These are phyloP conservation scores for Chaetomiaceae sp. DNA, from an alignment of 2,329 filamentous ascomycete genomes.

Conservation along the genomic window DNA sequence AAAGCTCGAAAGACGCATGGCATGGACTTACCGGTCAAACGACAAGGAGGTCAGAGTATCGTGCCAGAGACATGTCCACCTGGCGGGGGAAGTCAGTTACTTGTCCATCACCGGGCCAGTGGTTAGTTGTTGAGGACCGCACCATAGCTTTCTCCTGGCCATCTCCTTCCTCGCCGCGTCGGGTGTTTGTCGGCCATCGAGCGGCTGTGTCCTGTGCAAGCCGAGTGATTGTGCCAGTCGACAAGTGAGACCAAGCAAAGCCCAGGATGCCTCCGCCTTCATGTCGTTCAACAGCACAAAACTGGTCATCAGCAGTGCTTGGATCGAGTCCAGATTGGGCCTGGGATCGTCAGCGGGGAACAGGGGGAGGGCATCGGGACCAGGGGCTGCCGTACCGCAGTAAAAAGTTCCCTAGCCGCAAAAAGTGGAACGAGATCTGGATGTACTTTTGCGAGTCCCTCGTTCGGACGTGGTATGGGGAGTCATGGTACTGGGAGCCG, in stretches of 20 bases:
- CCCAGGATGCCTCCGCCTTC: slow-evolving; percentile 66
- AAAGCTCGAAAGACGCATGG: not conserved
- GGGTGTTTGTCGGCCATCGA: slow-evolving; percentile 43
- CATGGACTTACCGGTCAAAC: slow-evolving; percentile 51
- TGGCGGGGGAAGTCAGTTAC: slow-evolving; percentile 27
- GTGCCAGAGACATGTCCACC: slow-evolving; percentile 63
- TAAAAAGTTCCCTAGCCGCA: slow-evolving; percentile 59
- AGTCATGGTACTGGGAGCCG: slow-evolving; percentile 62
- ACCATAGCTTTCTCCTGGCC: slow-evolving; percentile 54
- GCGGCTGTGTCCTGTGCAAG: slow-evolving; percentile 46
- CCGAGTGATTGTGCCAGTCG: slow-evolving; percentile 62
- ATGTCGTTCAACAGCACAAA: slow-evolving; percentile 64
- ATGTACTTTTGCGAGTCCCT: slow-evolving; percentile 57
- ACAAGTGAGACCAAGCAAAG: slow-evolving; percentile 58
- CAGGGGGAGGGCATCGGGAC: too few relatives aligned
- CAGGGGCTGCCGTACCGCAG: slow-evolving; percentile 40
- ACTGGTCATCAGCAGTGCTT: slow-evolving; percentile 57
- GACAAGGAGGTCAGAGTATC: slow-evolving; percentile 62
- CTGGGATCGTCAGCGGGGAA: slow-evolving; percentile 29
- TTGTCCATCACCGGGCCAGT: not conserved
- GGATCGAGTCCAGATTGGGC: slow-evolving; percentile 61
- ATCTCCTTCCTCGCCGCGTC: slow-evolving; percentile 49
- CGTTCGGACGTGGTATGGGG: slow-evolving; percentile 57
- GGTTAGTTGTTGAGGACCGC: too few relatives aligned
- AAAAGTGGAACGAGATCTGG: slow-evolving; percentile 61